Base-by-base conservation (phyloP, 1,284 basidiomycete genomes). In the Ustilago nuda region DNA sequence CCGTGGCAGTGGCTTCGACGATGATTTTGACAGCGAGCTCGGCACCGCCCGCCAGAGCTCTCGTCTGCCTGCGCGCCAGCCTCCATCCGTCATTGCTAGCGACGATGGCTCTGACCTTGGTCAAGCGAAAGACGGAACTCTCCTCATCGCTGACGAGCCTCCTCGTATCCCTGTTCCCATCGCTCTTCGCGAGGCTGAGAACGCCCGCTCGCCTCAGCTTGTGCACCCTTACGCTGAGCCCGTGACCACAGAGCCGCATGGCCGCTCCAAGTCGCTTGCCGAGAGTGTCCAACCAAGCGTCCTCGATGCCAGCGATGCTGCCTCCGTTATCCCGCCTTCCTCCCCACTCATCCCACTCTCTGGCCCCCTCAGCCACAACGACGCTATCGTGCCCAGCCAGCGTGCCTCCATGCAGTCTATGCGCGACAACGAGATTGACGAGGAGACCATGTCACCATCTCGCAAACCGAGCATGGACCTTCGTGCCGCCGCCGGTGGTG, bases 291-390 rank as follows among this genome's bases (percentile, higher is more conserved):
- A 71, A 61, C 75, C 70, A 6, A 77, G 75, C 48, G 70, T 76
- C 13, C 57, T 77, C 43, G 70, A 77, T 27, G 58, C 37, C 54
- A 71, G 73, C 52, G 75, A 77, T 19, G 57, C 61, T 43, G 66
- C 67, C 45, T 72, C 75, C 4, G 57, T 73, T 30, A 51, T 73
- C 8, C 66, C 59, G 0, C 75, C 74, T 8, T 64, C 75, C 15
- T 77, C 75, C 2, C 76, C 76, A 8, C 43, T 78, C 41, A 74
- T 78, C 19, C 76, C 76, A 4, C n/a, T 58, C 23, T 78, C 76
- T n/a, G 76, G 76, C 7, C 76, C 76, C 8, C 65, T 78, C 55
- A 78, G 76, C 65, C 71, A 74, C 67, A 68, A 61, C 55, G 72
- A 74, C 33, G 76, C 76, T 19, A 56, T 74, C 23, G 68, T 74